These are phyloP conservation scores for Ustulina deusta DNA, from an alignment of 2,329 filamentous ascomycete species.

Conservation along the genomic window DNA sequence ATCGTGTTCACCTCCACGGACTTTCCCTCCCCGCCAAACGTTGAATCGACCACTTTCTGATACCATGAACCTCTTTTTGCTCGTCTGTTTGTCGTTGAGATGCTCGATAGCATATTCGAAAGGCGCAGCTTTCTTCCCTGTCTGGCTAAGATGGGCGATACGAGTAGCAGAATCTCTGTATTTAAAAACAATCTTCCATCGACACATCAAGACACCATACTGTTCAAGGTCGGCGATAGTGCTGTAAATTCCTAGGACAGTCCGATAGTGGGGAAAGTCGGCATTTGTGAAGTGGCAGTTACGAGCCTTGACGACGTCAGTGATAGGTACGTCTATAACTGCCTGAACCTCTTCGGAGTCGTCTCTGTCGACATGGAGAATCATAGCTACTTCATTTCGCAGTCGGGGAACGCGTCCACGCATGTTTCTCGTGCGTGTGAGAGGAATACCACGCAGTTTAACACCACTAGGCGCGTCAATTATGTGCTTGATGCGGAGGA, in stretches of 20 bases:
- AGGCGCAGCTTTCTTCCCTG: constrained; percentile 41
- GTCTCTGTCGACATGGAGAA: constrained; percentile 47
- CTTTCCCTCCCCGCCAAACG: constrained; percentile 46
- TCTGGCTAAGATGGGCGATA: constrained; percentile 20
- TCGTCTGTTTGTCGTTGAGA: constrained; percentile 46
- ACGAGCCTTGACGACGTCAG: constrained; percentile 42
- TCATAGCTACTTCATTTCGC: constrained; percentile 49
- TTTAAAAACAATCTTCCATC: constrained; percentile 52
- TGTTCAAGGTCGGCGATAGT: constrained; percentile 46
- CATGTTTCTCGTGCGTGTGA: constrained; percentile 48
- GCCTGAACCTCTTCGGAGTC: constrained; percentile 46
- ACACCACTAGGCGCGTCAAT: constrained; percentile 37
- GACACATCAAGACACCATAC: constrained; percentile 52
- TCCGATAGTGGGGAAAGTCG: constrained; percentile 46
- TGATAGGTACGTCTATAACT: constrained; percentile 47
- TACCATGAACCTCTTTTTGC: constrained; percentile 47
- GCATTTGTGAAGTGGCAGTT: constrained; percentile 52
- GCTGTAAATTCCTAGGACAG: constrained; percentile 33
- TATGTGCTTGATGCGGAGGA: constrained; percentile 45
- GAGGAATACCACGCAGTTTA: constrained; percentile 47
- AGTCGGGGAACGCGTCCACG: constrained; percentile 46
- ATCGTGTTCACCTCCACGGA: constrained; percentile 45
- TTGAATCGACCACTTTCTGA: constrained; percentile 44
- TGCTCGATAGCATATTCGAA: constrained; percentile 46
- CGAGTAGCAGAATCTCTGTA: constrained; percentile 47